Base-by-base conservation (phyloP, 768 basidiomycete genomes). In the Podaxis sp. region DNA sequence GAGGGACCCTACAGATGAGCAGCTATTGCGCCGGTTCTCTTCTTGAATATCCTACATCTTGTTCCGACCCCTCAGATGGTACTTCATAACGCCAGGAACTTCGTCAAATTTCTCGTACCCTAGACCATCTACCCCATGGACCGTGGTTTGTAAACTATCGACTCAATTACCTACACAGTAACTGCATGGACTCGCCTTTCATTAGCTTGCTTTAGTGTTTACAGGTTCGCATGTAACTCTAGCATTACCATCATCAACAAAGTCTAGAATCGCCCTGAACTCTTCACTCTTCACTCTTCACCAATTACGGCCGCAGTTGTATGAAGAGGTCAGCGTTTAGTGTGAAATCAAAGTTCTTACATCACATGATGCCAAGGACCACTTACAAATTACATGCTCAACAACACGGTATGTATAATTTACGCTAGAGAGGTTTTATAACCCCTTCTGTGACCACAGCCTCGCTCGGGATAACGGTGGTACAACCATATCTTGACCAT, bases 1-100 rank as follows among this genome's bases (percentile, higher is more conserved):
- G 69, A 82, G 88, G 11, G 82, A 89, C 67, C 86, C 87, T 55
- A 77, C 80, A 24, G 88, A 89, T 68, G 87, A 89, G 67, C 84
- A 85, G 63, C 75, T 87, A 59, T 74, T 90, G 54, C 82, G 84
- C 66, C 82, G 84, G 26, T 86, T 90, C 68, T 76, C 80, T 44
- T 76, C 75, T 6, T 74, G 71, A 68, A 30, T 36, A 12, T 49
- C 15, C 8, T 49, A 7, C 42, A 24, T 13, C 28, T 24, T 19
- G 56, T 57, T 39, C 19, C 19, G 8, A 7, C 22, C 12, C 33
- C 19, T n/a, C 46, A 64, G 53, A 61, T 19, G 38, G 13, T 48
- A 12, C 36, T 28, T 42, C 30, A 44, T 57, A 52, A 42, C 52
- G 30, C 11, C 52, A 40, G 48, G 61, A 19, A 38, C 44, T 56